Evolutionary conservation across 805 yeast genomes (phyloP).

Genomic region (Helenozyma baotianmanensis): DNA sequence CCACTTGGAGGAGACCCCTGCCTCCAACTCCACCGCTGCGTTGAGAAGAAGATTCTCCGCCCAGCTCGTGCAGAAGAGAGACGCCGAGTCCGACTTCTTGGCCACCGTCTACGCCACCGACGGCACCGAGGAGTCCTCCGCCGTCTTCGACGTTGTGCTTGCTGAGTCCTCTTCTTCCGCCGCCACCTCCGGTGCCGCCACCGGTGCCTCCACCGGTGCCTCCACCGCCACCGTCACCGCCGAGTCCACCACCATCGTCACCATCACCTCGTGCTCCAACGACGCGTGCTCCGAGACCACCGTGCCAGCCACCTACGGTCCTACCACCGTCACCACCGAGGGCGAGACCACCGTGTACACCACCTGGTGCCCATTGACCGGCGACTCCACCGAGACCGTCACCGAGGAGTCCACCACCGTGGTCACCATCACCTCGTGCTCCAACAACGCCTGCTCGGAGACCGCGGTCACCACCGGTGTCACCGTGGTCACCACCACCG

Average conservation of each 20-base stretch:
- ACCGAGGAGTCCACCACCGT: slow-evolving; percentile 18
- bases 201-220: slow-evolving; percentile 16
- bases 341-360: slow-evolving; percentile 21
- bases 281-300: slow-evolving; percentile 23
- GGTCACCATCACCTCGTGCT: slow-evolving; percentile 20
- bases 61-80: slow-evolving; percentile 28
- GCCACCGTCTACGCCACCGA: slow-evolving; percentile 13
- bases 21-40: slow-evolving; percentile 37
- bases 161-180: slow-evolving; percentile 12
- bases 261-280: slow-evolving; percentile 32
- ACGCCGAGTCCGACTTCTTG: slow-evolving; percentile 22
- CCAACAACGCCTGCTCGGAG: slow-evolving; percentile 6
- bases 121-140: not conserved
- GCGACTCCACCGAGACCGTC: slow-evolving; percentile 12
- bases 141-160: slow-evolving; percentile 7
- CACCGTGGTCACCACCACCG: slow-evolving; percentile 11
- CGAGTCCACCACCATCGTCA: slow-evolving; percentile 17
- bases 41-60: slow-evolving; percentile 33
- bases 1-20: slow-evolving; percentile 22
- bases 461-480: slow-evolving; percentile 11
- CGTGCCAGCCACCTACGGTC: slow-evolving; percentile 32
- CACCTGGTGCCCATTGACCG: slow-evolving; percentile 35
- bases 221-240: slow-evolving; percentile 7
- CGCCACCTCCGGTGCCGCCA: slow-evolving; percentile 11
- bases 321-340: slow-evolving; percentile 18